phyloP scores from a whole-genome alignment of 2,329 filamentous ascomycete genomes.

The Plectosphaerella plurivora region DNA sequence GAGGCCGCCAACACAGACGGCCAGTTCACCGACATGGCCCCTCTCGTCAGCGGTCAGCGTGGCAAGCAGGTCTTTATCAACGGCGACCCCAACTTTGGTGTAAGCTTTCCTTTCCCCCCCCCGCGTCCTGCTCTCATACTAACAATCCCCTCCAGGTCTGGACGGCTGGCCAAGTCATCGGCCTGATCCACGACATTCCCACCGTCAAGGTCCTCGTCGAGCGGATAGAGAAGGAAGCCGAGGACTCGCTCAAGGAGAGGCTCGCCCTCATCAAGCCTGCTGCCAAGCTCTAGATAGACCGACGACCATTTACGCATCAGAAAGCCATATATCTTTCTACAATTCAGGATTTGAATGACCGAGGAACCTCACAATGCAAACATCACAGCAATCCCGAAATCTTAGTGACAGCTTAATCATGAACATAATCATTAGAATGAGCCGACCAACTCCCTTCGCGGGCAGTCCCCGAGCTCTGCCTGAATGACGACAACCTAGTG shows the following conservation, averaged over 20 bases:
- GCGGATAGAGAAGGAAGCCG: conserved; percentile 74
- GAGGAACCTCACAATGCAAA: too few species aligned
- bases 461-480: neutral
- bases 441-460: too few species aligned
- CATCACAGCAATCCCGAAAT: too few species aligned
- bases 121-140: conserved; percentile 6
- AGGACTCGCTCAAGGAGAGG: conserved; percentile 58
- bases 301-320: too few species aligned
- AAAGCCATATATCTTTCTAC: too few species aligned
- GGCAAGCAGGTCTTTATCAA: conserved; percentile 89
- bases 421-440: conserved; percentile 1
- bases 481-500: conserved; percentile 1
- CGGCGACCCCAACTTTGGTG: conserved; percentile 85
- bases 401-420: neutral
- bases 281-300: conserved; percentile 50
- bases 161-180: conserved; percentile 96
- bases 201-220: conserved; percentile 65
- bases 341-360: too few species aligned
- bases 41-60: conserved; percentile 83
- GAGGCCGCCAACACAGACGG: conserved; percentile 79
- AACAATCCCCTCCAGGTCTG: conserved; percentile 60
- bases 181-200: conserved; percentile 78
- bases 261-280: conserved; percentile 49
- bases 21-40: conserved; percentile 85
- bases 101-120: conserved; percentile 40